Conservation (phyloP, 768 basidiomycete genomes). For the Leccinellum rugosiceps region DNA sequence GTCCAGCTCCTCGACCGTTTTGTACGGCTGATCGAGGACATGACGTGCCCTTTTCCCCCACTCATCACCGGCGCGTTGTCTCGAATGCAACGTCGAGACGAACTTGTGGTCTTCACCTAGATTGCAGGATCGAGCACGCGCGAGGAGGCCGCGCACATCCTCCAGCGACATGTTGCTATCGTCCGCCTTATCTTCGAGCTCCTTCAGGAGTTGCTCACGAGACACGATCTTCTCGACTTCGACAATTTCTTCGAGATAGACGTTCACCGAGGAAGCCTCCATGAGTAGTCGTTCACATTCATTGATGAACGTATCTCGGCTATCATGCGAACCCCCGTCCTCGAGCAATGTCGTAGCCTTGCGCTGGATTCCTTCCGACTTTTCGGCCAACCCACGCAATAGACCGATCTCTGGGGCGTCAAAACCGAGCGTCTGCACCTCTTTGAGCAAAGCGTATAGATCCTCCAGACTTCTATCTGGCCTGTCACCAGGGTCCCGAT, state of each 20-base stretch:
- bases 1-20: slow-evolving; percentile 75
- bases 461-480: slow-evolving; percentile 72
- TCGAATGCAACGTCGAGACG: slow-evolving; percentile 60
- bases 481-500: slow-evolving; percentile 58
- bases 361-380: slow-evolving; percentile 61
- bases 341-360: slow-evolving; percentile 54
- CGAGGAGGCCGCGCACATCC: slow-evolving; percentile 71
- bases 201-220: slow-evolving; percentile 71
- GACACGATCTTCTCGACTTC: slow-evolving; percentile 80
- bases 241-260: slow-evolving; percentile 75
- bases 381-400: slow-evolving; percentile 52
- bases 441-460: slow-evolving; percentile 61
- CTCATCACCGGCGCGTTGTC: slow-evolving; percentile 61
- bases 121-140: slow-evolving; percentile 66
- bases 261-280: slow-evolving; percentile 73
- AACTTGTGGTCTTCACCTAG: slow-evolving; percentile 63
- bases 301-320: slow-evolving; percentile 56
- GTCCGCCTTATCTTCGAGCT: slow-evolving; percentile 71
- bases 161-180: slow-evolving; percentile 65
- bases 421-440: slow-evolving; percentile 80
- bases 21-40: slow-evolving; percentile 64
- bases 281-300: slow-evolving; percentile 71
- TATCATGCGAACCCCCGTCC: slow-evolving; percentile 38
- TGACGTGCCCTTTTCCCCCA: slow-evolving; percentile 76
- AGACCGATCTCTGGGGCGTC: slow-evolving; percentile 71